phyloP scores from a whole-genome alignment of 495 filamentous ascomycete species.

The Aspergillus hancockii region DNA sequence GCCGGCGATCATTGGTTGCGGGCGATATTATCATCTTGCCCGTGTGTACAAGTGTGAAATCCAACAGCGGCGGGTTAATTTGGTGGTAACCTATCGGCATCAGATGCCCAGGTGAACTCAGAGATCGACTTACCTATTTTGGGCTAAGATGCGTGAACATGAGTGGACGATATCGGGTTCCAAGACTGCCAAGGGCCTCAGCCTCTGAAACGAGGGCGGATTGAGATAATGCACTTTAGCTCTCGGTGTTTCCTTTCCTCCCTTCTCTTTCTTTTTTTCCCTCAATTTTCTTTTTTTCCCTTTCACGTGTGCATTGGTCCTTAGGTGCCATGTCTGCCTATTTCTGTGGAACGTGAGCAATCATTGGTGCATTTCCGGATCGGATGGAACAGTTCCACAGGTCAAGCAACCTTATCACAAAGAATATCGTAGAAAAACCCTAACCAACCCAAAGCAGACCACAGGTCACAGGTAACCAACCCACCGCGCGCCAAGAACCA shows the following conservation, averaged over 20 bases:
- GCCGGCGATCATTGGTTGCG: background rate
- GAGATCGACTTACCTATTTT: background rate
- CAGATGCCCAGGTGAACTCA: background rate
- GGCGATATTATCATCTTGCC: background rate
- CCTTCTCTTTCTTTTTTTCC: too few relatives aligned
- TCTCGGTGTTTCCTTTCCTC: background rate
- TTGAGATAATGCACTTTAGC: background rate
- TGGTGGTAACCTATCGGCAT: background rate
- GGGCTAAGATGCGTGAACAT: background rate
- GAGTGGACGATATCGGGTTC: background rate
- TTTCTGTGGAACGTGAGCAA: background rate
- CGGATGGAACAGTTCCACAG: too few relatives aligned
- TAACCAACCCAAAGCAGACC: too few relatives aligned
- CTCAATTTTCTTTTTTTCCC: too few relatives aligned
- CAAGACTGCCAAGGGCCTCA: conserved; percentile 10
- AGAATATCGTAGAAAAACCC: too few relatives aligned
- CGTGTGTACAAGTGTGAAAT: background rate
- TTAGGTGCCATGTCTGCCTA: background rate
- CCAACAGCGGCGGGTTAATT: background rate
- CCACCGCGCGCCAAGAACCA: conserved; percentile 7
- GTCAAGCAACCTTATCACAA: too few relatives aligned
- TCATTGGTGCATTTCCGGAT: too few relatives aligned
- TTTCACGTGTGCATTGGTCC: background rate
- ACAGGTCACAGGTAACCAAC: background rate
- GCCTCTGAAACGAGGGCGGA: conserved; percentile 3